Evolutionary conservation across 208 protist genomes (phyloP).

Genomic region (Trypanosoma rangeli): DNA sequence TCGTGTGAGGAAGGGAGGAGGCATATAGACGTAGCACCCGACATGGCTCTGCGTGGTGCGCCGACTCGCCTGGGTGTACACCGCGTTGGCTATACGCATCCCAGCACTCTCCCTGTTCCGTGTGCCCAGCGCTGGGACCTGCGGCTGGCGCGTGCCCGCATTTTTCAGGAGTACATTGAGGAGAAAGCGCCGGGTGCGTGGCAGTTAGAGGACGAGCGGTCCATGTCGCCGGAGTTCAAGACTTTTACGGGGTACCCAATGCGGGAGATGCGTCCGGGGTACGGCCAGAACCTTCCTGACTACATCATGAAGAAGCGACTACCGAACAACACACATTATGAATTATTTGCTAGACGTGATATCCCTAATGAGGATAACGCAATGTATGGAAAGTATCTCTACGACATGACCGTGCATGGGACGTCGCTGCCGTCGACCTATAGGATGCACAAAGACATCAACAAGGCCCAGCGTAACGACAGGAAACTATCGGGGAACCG

Average conservation of each 20-base stretch:
- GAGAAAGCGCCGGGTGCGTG: constrained; percentile 83
- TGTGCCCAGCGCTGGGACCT: constrained; percentile 90
- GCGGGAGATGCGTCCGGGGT: constrained; percentile 85
- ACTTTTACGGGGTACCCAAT: constrained; percentile 89
- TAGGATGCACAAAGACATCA: constrained; percentile 92
- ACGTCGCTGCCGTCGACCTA: constrained; percentile 85
- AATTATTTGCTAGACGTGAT: constrained; percentile 85
- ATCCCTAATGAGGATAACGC: constrained; percentile 89
- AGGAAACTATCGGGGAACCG: constrained; percentile 86
- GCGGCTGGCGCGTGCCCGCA: constrained; percentile 74
- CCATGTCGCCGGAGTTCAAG: constrained; percentile 89
- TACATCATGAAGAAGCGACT: constrained; percentile 89
- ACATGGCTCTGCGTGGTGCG: constrained; percentile 21
- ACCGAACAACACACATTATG: constrained; percentile 91
- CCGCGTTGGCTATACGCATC: constrained; percentile 69
- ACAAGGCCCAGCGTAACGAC: constrained; percentile 91
- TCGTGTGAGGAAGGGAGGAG: neutral
- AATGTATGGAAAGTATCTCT: constrained; percentile 90
- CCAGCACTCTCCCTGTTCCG: constrained; percentile 67
- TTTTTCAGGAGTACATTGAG: constrained; percentile 92
- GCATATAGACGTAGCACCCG: neutral
- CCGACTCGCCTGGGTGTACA: constrained; percentile 53
- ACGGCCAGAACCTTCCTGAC: constrained; percentile 82
- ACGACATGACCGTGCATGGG: constrained; percentile 87
- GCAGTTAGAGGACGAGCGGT: constrained; percentile 90